Evolutionary conservation across 1,284 basidiomycete genomes (phyloP).

Genomic region (Pterulicium gracile): DNA sequence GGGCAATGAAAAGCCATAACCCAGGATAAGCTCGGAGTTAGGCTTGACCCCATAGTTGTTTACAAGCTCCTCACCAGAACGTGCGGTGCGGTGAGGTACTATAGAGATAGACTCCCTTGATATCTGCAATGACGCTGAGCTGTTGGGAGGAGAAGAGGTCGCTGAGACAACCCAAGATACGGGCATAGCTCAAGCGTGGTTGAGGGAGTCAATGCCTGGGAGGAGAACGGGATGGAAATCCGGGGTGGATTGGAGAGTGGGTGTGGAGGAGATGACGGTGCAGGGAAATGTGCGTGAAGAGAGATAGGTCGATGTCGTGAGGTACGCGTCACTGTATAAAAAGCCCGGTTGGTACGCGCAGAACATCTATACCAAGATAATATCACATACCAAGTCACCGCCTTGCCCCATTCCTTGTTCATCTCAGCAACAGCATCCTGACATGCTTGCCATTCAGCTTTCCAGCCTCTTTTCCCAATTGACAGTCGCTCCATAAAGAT

Average conservation of each 20-base stretch:
- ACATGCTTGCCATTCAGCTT: constrained; percentile 47
- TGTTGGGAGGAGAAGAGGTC: constrained; percentile 30
- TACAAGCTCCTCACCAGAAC: constrained; percentile 53
- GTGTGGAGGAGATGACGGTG: constrained; percentile 49
- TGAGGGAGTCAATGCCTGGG: constrained; percentile 77
- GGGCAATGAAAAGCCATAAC: constrained; percentile 76
- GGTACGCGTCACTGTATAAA: constrained; percentile 59
- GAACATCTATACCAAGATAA: too few species aligned
- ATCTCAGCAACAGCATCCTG: constrained; percentile 24
- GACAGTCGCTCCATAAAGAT: constrained; percentile 62
- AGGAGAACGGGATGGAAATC: constrained; percentile 69
- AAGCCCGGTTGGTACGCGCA: too few species aligned
- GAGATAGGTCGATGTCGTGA: constrained; percentile 63
- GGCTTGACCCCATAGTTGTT: constrained; percentile 86
- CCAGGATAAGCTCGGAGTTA: constrained; percentile 79
- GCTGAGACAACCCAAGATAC: constrained; percentile 60
- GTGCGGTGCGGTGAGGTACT: constrained; percentile 34
- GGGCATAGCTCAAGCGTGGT: constrained; percentile 63
- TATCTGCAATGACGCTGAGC: constrained; percentile 7
- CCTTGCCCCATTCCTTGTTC: constrained; percentile 32
- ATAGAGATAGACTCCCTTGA: constrained; percentile 25
- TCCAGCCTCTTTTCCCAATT: constrained; percentile 54
- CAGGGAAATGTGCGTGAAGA: constrained; percentile 87
- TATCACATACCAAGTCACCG: constrained; percentile 55
- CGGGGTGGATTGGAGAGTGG: constrained; percentile 37